Evolutionary conservation across 495 filamentous ascomycete species (phyloP), one percentile per base, ranked within the genome.

Genomic region (Penicillium parvum): DNA sequence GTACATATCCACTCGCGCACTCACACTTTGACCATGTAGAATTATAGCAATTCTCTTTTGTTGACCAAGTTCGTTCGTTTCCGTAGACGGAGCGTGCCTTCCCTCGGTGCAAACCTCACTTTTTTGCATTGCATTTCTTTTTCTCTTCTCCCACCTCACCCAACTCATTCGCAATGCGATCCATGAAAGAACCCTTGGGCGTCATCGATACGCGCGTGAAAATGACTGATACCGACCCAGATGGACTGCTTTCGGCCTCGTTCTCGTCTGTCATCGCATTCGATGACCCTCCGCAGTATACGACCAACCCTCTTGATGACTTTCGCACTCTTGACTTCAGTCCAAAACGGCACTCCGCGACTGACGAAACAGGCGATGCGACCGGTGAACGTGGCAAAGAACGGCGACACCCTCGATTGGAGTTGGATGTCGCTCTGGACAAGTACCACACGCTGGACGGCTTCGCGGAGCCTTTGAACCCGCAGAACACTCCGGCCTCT

Each of bases 1-100:
- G 68, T 71, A 71, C 61, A 71, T 71, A 71, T 60, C 60, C 60
- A 55, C 45, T 64, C 49, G 63, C 51, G 53, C 60, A 41, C 53
- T 50, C 41, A 17, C 56, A 47, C 23, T 40, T 54, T 60, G 43
- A 67, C 64, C 54, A 21, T 71, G 68, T 69, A 71, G 64, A 69
- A 71, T 65, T 66, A 69, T 59, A 68, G 46, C 60, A 61, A 61
- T 60, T 65, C 52, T 62, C 33, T 49, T 54, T 50, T 56, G 50
- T 51, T 43, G 28, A 45, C 18, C 34, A 20, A 28, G 37, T 32
- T 44, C 43, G 48, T 43, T 27, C 43, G 40, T 28, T 41, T 29
- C 28, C 28, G 40, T 55, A 47, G 41, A 52, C 37, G 20, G 26
- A 41, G 35, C 15, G 38, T 35, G 6, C 28, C 32, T 53, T 49